These are phyloP conservation scores for Phyllosticta capitalensis DNA, from an alignment of 2,329 filamentous ascomycete species.

Conservation along the genomic window DNA sequence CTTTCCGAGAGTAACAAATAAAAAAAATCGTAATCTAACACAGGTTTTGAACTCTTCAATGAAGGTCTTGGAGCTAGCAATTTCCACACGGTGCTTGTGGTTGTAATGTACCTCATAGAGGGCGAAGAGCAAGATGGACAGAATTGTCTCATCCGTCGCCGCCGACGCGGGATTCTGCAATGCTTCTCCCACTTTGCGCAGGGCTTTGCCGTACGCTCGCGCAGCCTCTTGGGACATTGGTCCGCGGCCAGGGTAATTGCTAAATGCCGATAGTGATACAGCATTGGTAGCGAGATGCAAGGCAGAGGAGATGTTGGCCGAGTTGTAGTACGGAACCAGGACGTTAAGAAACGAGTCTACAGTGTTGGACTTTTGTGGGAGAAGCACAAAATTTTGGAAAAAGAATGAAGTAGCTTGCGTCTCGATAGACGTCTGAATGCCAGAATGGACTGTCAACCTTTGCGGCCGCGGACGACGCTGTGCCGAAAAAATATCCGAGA, in stretches of 20 bases:
- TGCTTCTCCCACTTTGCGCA: constrained; percentile 27
- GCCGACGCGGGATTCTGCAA: constrained; percentile 26
- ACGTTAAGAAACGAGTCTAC: constrained; percentile 31
- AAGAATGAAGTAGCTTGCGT: constrained; percentile 32
- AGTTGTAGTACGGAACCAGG: constrained; percentile 29
- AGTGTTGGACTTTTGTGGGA: constrained; percentile 28
- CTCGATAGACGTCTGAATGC: constrained; percentile 23
- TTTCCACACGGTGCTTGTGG: not conserved
- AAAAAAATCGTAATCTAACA: not conserved
- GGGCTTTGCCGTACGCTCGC: constrained; percentile 28
- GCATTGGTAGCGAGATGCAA: constrained; percentile 31
- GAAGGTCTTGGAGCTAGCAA: not conserved
- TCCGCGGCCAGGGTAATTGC: constrained; percentile 29
- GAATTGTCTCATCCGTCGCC: constrained; percentile 29
- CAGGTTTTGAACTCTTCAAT: constrained; percentile 2
- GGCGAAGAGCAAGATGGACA: constrained; percentile 32
- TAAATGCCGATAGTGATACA: constrained; percentile 28
- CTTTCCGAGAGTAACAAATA: not conserved
- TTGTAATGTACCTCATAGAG: constrained; percentile 29
- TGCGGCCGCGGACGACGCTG: not conserved
- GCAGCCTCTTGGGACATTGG: constrained; percentile 25
- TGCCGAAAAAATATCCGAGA: not conserved
- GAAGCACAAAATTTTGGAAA: constrained; percentile 31
- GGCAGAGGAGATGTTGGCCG: constrained; percentile 24
- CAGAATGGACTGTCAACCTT: not conserved